Evolutionary conservation across 306 rosid species (phyloP).

Genomic region (Vachellia pachyceras): DNA sequence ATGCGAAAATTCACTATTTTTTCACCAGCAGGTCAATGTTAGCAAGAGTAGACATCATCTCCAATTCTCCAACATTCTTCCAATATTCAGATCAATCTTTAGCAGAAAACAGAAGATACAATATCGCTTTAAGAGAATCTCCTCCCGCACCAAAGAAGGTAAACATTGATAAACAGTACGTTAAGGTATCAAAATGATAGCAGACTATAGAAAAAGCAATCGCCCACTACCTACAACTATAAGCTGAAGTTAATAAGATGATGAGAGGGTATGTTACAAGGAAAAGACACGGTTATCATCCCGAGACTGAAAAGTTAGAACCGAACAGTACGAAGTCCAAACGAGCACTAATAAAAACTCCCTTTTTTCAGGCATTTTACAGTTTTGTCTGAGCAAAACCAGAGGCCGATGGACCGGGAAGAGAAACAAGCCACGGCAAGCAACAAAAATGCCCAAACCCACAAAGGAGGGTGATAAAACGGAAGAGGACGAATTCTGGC

Average conservation of each 20-base stretch:
- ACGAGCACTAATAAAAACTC: neutral
- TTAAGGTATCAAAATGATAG: neutral
- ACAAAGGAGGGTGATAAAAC: neutral
- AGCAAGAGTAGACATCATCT: neutral
- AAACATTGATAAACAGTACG: neutral
- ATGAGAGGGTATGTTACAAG: neutral
- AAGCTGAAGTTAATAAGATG: neutral
- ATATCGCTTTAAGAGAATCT: neutral
- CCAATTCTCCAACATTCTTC: neutral
- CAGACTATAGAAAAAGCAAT: neutral
- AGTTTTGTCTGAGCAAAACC: neutral
- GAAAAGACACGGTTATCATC: neutral
- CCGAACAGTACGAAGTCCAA: neutral
- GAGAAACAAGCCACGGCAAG: neutral
- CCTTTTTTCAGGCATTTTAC: neutral
- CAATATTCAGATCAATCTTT: conserved; percentile 1
- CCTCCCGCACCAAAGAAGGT: neutral
- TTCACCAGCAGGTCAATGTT: neutral
- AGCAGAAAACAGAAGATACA: neutral
- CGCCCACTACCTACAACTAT: neutral
- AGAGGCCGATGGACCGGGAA: neutral
- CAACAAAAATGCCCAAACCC: neutral
- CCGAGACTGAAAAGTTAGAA: too few species aligned
- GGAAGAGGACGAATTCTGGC: neutral
- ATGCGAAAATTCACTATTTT: neutral